Percentiles rank a stretch among this genome's conserved stretches.
Evolutionary conservation across 2,329 filamentous ascomycete genomes (phyloP).

Genomic region (Curvularia sp.): DNA sequence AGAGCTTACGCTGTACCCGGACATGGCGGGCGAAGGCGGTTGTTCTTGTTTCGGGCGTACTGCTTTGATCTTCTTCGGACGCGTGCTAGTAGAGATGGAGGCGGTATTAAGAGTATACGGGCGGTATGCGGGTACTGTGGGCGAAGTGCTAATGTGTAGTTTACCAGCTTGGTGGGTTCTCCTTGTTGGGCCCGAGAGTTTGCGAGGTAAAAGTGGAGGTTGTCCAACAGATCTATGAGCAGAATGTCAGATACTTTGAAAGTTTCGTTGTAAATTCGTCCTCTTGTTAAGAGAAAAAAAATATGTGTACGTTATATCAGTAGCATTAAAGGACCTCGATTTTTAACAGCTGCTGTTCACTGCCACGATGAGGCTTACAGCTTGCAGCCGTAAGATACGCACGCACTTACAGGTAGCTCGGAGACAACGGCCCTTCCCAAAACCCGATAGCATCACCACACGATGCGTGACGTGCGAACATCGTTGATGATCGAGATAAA

Average conservation of each 20-base stretch:
- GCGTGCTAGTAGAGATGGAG: conserved; percentile 13
- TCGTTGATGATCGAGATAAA: conserved; percentile 21
- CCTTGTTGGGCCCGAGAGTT: conserved; percentile 5
- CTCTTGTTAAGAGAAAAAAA: conserved; percentile 7
- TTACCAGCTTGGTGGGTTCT: conserved; percentile 18
- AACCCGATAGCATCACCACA: conserved; percentile 22
- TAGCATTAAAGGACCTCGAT: conserved; percentile 6
- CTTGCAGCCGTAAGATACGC: conserved; percentile 3
- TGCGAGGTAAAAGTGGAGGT: conserved; percentile 6
- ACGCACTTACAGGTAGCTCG: conserved; percentile 25
- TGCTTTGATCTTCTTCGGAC: conserved; percentile 15
- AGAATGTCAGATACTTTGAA: conserved; percentile 7
- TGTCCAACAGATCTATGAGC: conserved; percentile 18
- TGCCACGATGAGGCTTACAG: conserved; percentile 27
- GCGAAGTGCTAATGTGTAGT: conserved; percentile 18
- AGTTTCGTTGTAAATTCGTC: conserved; percentile 1
- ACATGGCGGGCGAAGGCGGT: conserved; percentile 32
- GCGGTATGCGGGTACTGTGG: conserved; percentile 24
- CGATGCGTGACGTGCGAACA: conserved; percentile 22
- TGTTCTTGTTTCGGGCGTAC: conserved; percentile 29
- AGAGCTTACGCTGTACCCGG: conserved; percentile 32
- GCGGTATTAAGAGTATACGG: conserved; percentile 11
- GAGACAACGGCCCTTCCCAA: conserved; percentile 17
- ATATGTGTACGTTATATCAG: conserved; percentile 20
- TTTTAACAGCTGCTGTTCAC: conserved; percentile 16